A percentile compares a stretch with the other conserved stretches of the same genome.
These are phyloP conservation scores for Claviceps monticola DNA, from an alignment of 2,329 filamentous ascomycete species.

Conservation along the genomic window DNA sequence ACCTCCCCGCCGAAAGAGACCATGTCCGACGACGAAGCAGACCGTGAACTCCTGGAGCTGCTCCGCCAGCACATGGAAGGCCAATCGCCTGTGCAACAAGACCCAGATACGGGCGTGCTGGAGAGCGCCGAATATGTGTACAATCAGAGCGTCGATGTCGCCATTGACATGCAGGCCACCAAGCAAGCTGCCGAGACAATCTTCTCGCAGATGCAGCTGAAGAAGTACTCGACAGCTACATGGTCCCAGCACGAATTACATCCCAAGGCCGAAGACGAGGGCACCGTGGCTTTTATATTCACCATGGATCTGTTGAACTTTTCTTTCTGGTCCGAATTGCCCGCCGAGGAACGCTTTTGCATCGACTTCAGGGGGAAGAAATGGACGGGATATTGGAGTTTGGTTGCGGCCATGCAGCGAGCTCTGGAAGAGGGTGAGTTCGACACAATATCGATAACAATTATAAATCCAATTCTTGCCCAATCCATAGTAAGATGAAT, in stretches of 20 bases:
- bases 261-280: constrained; percentile 67
- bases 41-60: constrained; percentile 74
- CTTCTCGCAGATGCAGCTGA: constrained; percentile 68
- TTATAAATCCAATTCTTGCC: background rate
- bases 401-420: constrained; percentile 75
- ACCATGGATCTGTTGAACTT: constrained; percentile 96
- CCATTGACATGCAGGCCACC: constrained; percentile 68
- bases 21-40: constrained; percentile 86
- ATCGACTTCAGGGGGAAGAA: constrained; percentile 66
- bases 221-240: constrained; percentile 66
- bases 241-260: constrained; percentile 89
- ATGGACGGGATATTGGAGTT: constrained; percentile 93
- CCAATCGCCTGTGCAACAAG: constrained; percentile 36
- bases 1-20: background rate
- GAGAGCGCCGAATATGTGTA: constrained; percentile 74
- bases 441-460: background rate
- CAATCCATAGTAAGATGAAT: background rate
- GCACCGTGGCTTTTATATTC: constrained; percentile 83
- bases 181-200: constrained; percentile 73
- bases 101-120: constrained; percentile 70
- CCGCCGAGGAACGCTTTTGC: constrained; percentile 61
- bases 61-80: constrained; percentile 66
- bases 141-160: constrained; percentile 86
- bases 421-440: constrained; percentile 67
- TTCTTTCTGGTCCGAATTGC: constrained; percentile 76